These are phyloP conservation scores for Elongisporangium prolatum DNA, from an alignment of 352 stramenopile genomes.

Conservation along the genomic window DNA sequence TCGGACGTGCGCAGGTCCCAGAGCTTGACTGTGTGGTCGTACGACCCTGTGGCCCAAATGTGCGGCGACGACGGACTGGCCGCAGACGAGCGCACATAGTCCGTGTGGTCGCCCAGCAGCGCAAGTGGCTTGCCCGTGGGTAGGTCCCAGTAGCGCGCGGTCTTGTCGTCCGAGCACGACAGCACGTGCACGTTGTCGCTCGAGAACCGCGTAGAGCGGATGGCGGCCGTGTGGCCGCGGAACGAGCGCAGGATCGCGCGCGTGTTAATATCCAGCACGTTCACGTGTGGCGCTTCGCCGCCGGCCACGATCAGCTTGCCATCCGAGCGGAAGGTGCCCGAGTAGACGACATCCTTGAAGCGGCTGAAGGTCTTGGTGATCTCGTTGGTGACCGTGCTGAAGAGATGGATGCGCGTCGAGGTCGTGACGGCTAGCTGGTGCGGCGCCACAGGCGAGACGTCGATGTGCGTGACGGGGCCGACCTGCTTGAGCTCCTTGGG, in stretches of 20 bases:
- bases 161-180: constrained; percentile 90
- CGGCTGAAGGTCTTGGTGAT: constrained; percentile 87
- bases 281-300: constrained; percentile 65
- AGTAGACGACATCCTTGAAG: constrained; percentile 87
- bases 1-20: constrained; percentile 88
- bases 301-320: constrained; percentile 86
- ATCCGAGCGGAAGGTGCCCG: constrained; percentile 81
- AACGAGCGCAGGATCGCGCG: constrained; percentile 83
- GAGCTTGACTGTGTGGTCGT: constrained; percentile 92
- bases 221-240: constrained; percentile 76
- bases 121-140: constrained; percentile 74
- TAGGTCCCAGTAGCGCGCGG: constrained; percentile 84
- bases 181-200: constrained; percentile 84
- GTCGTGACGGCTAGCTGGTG: constrained; percentile 85
- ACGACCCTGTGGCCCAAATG: constrained; percentile 86
- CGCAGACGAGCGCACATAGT: constrained; percentile 84
- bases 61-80: constrained; percentile 69
- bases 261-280: constrained; percentile 84
- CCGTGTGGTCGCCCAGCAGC: constrained; percentile 76
- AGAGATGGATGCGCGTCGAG: constrained; percentile 84
- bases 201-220: constrained; percentile 78
- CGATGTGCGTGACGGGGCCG: constrained; percentile 80
- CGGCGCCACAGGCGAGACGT: constrained; percentile 71
- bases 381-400: constrained; percentile 77
- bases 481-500: constrained; percentile 82